phyloP scores from a whole-genome alignment of 805 yeast genomes.

The Spathaspora boniae region DNA sequence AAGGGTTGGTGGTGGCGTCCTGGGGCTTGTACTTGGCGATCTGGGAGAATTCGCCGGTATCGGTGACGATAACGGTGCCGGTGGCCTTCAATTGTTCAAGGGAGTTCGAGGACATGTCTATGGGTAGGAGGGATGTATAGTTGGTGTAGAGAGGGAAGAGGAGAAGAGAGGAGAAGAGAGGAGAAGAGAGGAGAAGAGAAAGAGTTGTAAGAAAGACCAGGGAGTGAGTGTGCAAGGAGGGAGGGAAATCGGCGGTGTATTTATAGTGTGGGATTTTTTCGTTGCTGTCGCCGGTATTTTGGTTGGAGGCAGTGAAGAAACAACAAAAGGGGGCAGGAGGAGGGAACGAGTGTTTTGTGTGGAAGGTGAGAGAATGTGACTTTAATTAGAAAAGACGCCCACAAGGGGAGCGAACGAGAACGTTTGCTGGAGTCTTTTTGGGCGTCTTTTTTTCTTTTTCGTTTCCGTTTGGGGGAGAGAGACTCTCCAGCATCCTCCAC shows the following conservation, averaged over 20 bases:
- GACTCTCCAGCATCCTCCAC: too few relatives aligned
- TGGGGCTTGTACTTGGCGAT: conserved; percentile 98
- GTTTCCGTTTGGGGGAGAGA: too few relatives aligned
- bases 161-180: conserved; percentile 3
- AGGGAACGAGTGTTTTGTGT: too few relatives aligned
- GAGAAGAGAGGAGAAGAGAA: conserved; percentile 1
- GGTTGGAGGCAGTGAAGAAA: conserved; percentile 1
- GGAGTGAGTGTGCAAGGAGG: conserved; percentile 3
- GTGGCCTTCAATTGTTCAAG: conserved; percentile 90
- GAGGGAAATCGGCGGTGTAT: conserved; percentile 3
- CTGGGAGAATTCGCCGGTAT: conserved; percentile 97
- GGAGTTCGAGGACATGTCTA: conserved; percentile 49
- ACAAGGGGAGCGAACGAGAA: too few relatives aligned
- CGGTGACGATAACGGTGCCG: conserved; percentile 96
- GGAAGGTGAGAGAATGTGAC: too few relatives aligned
- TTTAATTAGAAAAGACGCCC: too few relatives aligned
- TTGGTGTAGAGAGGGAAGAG: conserved; percentile 1
- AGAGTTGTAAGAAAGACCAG: background rate
- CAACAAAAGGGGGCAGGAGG: too few relatives aligned
- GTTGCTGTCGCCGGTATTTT: too few relatives aligned
- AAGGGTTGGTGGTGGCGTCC: conserved; percentile 99
- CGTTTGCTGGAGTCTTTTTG: too few relatives aligned
- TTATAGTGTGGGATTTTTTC: too few relatives aligned
- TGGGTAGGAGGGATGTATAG: background rate
- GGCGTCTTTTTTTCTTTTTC: too few relatives aligned